These are phyloP conservation scores for Didymella keratinophila DNA, from an alignment of 2,329 filamentous ascomycete genomes.

Conservation along the genomic window DNA sequence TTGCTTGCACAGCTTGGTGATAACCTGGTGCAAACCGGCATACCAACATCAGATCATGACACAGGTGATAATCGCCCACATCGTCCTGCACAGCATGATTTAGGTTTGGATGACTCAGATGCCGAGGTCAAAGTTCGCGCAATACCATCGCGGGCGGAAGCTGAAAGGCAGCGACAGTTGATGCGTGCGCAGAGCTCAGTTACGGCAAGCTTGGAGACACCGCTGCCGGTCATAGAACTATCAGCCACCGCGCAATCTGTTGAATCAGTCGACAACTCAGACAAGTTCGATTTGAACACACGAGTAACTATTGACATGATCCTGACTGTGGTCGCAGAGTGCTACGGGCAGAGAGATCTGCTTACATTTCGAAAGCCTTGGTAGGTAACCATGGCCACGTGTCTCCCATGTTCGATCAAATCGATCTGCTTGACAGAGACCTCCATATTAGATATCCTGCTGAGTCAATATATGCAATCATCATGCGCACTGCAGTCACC, in stretches of 20 bases:
- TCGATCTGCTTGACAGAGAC: neutral
- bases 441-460: neutral
- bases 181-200: slow-evolving; percentile 20
- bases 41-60: slow-evolving; percentile 11
- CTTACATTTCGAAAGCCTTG: slow-evolving; percentile 71
- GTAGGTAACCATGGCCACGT: slow-evolving; percentile 17
- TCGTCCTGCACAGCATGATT: slow-evolving; percentile 1
- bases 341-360: slow-evolving; percentile 88
- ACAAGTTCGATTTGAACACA: slow-evolving; percentile 56
- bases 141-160: slow-evolving; percentile 30
- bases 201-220: neutral
- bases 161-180: slow-evolving; percentile 32
- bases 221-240: neutral
- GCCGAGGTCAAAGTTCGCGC: neutral
- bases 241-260: neutral
- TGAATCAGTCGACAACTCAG: slow-evolving; percentile 4
- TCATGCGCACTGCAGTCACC: neutral
- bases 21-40: slow-evolving; percentile 34
- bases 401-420: neutral
- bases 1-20: slow-evolving; percentile 54
- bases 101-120: neutral
- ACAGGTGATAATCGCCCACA: neutral
- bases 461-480: neutral
- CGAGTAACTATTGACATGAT: slow-evolving; percentile 90
- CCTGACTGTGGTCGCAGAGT: slow-evolving; percentile 83